phyloP scores from a whole-genome alignment of 345 rosid genomes.

The Aurinia saxatilis region DNA sequence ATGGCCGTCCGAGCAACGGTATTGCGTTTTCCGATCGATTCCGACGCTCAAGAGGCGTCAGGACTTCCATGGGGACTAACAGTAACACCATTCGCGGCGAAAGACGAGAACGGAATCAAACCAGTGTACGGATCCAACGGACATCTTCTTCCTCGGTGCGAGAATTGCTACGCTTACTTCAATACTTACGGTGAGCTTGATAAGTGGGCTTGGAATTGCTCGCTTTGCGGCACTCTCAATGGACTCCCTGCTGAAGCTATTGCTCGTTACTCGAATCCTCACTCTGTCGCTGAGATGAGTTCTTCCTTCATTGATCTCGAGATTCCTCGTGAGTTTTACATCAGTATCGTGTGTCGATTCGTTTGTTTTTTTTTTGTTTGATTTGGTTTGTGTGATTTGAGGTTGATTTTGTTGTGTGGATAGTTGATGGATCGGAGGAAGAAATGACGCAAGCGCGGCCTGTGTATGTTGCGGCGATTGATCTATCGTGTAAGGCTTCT shows the following conservation, averaged over 20 bases:
- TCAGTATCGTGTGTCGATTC: not conserved
- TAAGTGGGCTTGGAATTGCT: constrained; percentile 95
- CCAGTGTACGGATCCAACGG: constrained; percentile 82
- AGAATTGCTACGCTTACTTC: constrained; percentile 90
- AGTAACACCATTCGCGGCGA: constrained; percentile 74
- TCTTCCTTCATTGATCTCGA: constrained; percentile 96
- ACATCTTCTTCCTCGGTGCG: constrained; percentile 82
- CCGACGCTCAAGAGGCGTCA: constrained; percentile 69
- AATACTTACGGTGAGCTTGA: constrained; percentile 88
- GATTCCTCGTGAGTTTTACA: constrained; percentile 45
- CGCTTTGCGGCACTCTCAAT: constrained; percentile 87
- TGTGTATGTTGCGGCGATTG: constrained; percentile 95
- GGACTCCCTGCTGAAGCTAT: constrained; percentile 69
- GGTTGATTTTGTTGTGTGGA: not conserved
- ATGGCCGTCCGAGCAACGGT: constrained; percentile 90
- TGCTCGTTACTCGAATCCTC: constrained; percentile 70
- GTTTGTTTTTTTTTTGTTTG: not conserved
- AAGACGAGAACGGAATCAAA: constrained; percentile 75
- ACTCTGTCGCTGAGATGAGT: constrained; percentile 76
- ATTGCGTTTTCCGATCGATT: constrained; percentile 70
- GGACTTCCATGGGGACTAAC: constrained; percentile 94
- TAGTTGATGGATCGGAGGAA: constrained; percentile 75
- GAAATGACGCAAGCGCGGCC: constrained; percentile 73
- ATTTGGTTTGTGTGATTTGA: not conserved
- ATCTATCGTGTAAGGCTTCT: constrained; percentile 68